A percentile compares a stretch with the other conserved stretches of the same genome.
phyloP scores from a whole-genome alignment of 805 yeast species.

The Saccharomycopsis fodiens region DNA sequence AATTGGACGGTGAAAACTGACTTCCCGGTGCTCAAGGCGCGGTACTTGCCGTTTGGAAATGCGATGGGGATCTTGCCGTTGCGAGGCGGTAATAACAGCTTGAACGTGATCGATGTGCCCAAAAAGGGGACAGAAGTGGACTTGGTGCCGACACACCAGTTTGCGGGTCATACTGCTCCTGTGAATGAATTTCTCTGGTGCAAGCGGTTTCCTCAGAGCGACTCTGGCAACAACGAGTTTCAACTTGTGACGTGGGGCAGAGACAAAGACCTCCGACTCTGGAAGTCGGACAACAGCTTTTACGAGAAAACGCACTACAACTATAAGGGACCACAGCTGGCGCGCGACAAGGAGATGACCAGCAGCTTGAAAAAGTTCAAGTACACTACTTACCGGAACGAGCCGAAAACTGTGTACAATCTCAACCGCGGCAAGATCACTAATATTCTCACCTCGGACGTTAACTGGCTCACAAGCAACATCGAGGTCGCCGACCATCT shows the following conservation, averaged over 20 bases:
- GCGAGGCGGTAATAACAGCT: constrained; percentile 65
- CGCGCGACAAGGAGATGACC: constrained; percentile 24
- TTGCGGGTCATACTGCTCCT: constrained; percentile 78
- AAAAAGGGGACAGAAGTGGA: constrained; percentile 2
- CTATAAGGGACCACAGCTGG: constrained; percentile 32
- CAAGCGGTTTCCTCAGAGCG: constrained; percentile 41
- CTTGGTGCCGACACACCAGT: constrained; percentile 48
- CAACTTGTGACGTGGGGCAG: constrained; percentile 93
- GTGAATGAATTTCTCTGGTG: constrained; percentile 90
- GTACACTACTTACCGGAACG: constrained; percentile 43
- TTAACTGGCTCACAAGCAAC: constrained; percentile 32
- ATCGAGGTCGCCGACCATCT: constrained; percentile 82
- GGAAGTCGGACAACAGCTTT: constrained; percentile 55
- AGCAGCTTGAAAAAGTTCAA: constrained; percentile 25
- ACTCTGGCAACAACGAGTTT: constrained; percentile 60
- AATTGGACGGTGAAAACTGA: constrained; percentile 27
- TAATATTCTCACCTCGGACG: constrained; percentile 34
- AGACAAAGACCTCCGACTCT: constrained; percentile 74
- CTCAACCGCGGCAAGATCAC: constrained; percentile 28
- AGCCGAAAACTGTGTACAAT: constrained; percentile 31
- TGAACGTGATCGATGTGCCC: constrained; percentile 29
- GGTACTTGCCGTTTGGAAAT: constrained; percentile 82
- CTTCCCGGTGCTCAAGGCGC: constrained; percentile 84
- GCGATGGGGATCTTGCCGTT: constrained; percentile 88
- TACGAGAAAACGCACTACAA: constrained; percentile 39